A percentile compares a stretch with the other conserved stretches of the same genome.
These are phyloP conservation scores for Spirogloea muscicola DNA, from an alignment of 139 green algal genomes.

Conservation along the genomic window DNA sequence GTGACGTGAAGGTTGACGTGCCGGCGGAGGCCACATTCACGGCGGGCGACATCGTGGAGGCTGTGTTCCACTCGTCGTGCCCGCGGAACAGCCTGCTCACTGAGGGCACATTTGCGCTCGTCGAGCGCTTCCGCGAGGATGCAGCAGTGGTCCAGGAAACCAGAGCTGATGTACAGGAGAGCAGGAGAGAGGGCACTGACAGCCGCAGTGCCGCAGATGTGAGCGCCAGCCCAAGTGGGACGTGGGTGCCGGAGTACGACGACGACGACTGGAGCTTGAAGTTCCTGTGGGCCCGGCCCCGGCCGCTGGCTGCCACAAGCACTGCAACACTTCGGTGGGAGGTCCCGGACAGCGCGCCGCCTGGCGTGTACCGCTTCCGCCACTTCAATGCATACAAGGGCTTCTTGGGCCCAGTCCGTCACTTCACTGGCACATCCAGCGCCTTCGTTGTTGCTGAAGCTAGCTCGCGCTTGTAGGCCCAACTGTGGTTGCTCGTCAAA, in stretches of 20 bases:
- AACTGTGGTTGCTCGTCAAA: too few relatives aligned
- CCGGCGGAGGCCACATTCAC: background rate
- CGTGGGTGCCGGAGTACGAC: conserved; percentile 56
- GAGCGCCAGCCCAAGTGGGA: too few relatives aligned
- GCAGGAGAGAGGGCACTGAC: too few relatives aligned
- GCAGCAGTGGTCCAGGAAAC: too few relatives aligned
- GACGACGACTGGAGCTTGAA: conserved; percentile 66
- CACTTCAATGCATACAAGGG: conserved; percentile 70
- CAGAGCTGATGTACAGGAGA: too few relatives aligned
- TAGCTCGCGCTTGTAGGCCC: too few relatives aligned
- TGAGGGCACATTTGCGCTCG: conserved; percentile 65
- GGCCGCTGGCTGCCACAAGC: conserved; percentile 59
- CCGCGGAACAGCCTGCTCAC: conserved; percentile 70
- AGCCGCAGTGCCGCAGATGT: too few relatives aligned
- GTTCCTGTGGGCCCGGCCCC: conserved; percentile 58
- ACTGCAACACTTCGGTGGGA: conserved; percentile 64
- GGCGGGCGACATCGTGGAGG: conserved; percentile 42
- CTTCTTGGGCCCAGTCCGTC: conserved; percentile 46
- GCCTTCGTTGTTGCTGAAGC: conserved; percentile 26
- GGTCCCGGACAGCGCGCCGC: conserved; percentile 47
- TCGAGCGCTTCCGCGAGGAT: conserved; percentile 52
- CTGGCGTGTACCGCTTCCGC: conserved; percentile 64
- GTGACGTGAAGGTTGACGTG: conserved; percentile 37
- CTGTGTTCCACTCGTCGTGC: conserved; percentile 65
- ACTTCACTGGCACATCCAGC: conserved; percentile 52